These are phyloP conservation scores for Salix exigua DNA, from an alignment of 345 rosid species.

Conservation along the genomic window DNA sequence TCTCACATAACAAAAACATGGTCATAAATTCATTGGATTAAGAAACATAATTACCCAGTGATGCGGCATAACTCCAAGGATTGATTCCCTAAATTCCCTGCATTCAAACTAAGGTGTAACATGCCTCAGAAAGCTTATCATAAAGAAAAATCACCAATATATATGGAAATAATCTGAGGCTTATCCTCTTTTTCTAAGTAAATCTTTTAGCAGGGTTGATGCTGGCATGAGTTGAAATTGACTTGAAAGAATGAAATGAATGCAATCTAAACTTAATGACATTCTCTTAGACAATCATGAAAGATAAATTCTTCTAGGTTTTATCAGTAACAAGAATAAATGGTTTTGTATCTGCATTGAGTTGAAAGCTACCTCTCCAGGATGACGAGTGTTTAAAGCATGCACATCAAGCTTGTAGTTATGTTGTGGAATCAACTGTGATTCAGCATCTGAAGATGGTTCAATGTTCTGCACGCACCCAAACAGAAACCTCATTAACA, in stretches of 20 bases:
- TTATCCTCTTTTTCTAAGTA: neutral
- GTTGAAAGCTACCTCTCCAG: conserved; percentile 71
- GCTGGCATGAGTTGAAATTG: no score
- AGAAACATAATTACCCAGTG: conserved; percentile 67
- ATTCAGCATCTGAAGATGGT: conserved; percentile 54
- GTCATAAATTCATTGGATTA: neutral
- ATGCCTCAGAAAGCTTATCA: conserved; percentile 31
- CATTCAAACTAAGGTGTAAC: conserved; percentile 68
- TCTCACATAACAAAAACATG: conserved; percentile 4
- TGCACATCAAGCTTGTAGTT: conserved; percentile 94
- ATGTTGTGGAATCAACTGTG: conserved; percentile 86
- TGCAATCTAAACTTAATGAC: no score
- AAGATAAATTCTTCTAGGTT: neutral
- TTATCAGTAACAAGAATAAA: neutral
- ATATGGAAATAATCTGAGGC: neutral
- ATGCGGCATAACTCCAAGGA: conserved; percentile 93
- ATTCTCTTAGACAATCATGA: neutral
- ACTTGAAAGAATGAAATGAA: no score
- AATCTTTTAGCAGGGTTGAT: neutral
- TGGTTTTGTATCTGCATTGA: neutral
- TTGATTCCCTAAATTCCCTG: conserved; percentile 96
- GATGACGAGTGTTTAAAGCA: conserved; percentile 75
- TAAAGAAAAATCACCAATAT: conserved; percentile 9
- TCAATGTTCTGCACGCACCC: conserved; percentile 62
- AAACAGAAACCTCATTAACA: conserved; percentile 5